These are phyloP conservation scores for Camelina hispida DNA, from an alignment of 345 rosid genomes.

Conservation along the genomic window DNA sequence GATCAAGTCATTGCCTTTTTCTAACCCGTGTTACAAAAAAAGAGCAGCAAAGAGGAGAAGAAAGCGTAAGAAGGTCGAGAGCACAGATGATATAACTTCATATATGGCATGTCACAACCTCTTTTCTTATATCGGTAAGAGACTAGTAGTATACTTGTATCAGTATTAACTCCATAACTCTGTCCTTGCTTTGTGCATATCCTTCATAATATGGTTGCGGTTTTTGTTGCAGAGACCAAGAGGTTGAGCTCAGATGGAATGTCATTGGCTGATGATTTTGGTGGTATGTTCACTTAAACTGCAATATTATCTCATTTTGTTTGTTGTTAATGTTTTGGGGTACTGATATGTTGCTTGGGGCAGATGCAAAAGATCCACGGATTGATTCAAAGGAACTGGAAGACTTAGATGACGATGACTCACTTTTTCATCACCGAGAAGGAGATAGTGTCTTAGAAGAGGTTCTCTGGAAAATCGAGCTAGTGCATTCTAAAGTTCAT, in stretches of 20 bases:
- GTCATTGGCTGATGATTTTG: conserved; percentile 62
- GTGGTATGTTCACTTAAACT: conserved; percentile 37
- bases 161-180: not conserved
- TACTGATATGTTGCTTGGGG: conserved; percentile 16
- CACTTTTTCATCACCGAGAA: conserved; percentile 54
- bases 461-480: conserved; percentile 74
- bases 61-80: conserved; percentile 78
- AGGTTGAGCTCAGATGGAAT: conserved; percentile 64
- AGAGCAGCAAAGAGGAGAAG: conserved; percentile 73
- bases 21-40: conserved; percentile 54
- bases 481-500: conserved; percentile 61
- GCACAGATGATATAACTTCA: conserved; percentile 53
- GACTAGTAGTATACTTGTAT: conserved; percentile 27
- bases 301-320: not conserved
- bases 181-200: conserved; percentile 16
- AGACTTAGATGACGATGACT: conserved; percentile 46
- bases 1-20: conserved; percentile 67
- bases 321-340: conserved; percentile 31
- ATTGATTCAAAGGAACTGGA: conserved; percentile 47
- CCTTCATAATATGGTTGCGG: not conserved
- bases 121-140: conserved; percentile 72
- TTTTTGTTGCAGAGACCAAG: conserved; percentile 65
- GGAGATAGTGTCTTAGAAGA: conserved; percentile 61
- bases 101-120: conserved; percentile 67
- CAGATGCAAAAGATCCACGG: conserved; percentile 53